A percentile compares a stretch with the other conserved stretches of the same genome.
Evolutionary conservation across 768 basidiomycete species (phyloP).

Genomic region (Amanita rimosa): DNA sequence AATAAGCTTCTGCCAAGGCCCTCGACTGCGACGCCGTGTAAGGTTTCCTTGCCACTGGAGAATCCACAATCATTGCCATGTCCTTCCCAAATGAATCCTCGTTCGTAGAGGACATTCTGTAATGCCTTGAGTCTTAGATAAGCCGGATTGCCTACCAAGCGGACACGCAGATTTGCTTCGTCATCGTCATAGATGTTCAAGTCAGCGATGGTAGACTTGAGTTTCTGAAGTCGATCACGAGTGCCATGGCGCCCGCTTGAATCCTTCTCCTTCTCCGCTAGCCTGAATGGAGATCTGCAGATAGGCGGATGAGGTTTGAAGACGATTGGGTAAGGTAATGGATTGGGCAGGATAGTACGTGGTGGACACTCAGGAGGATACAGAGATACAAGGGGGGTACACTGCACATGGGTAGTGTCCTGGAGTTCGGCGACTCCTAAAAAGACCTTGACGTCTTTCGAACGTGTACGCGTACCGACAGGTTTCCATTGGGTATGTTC

Average conservation of each 20-base stretch:
- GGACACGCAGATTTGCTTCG: constrained; percentile 22
- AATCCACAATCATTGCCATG: constrained; percentile 35
- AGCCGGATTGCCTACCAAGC: constrained; percentile 51
- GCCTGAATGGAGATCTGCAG: constrained; percentile 1
- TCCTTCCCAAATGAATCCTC: constrained; percentile 36
- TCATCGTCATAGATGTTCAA: background rate
- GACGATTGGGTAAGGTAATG: constrained; percentile 20
- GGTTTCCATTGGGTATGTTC: constrained; percentile 12
- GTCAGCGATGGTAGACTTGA: background rate
- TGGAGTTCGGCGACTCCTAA: constrained; percentile 13
- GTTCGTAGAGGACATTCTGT: constrained; percentile 38
- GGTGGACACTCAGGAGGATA: constrained; percentile 11
- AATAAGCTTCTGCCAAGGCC: constrained; percentile 47
- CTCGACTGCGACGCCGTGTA: constrained; percentile 50
- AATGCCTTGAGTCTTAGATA: constrained; percentile 50
- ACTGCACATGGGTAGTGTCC: constrained; percentile 17
- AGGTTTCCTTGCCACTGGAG: constrained; percentile 44
- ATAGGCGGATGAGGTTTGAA: constrained; percentile 12
- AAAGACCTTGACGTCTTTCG: constrained; percentile 32
- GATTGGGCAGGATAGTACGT: constrained; percentile 18
- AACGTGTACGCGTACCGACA: constrained; percentile 31
- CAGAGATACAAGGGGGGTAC: constrained; percentile 28
- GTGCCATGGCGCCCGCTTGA: background rate
- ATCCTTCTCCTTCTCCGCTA: background rate
- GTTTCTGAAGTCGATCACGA: background rate